These are phyloP conservation scores for Neophaeococcomyces mojaviensis DNA, from an alignment of 2,329 filamentous ascomycete genomes.

Conservation along the genomic window DNA sequence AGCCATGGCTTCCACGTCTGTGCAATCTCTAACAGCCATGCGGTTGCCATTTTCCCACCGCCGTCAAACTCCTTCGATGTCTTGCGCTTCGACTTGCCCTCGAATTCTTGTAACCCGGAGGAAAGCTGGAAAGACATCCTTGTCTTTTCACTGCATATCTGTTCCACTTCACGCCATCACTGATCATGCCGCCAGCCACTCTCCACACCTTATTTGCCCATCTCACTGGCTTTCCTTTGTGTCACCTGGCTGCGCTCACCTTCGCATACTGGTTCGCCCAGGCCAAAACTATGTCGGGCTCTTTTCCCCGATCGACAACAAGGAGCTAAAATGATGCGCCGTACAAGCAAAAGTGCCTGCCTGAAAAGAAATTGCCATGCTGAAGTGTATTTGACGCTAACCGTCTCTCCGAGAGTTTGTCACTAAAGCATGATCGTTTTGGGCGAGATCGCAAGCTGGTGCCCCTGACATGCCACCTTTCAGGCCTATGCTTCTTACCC, in stretches of 20 bases:
- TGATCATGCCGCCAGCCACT: not conserved
- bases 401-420: not conserved
- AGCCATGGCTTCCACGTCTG: not conserved
- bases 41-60: slow-evolving; percentile 1
- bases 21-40: slow-evolving; percentile 5
- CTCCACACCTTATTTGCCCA: slow-evolving; percentile 4
- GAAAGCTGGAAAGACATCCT: not conserved
- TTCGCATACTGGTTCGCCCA: not conserved
- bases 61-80: no score
- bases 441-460: not conserved
- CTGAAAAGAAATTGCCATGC: slow-evolving; percentile 4
- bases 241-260: not conserved
- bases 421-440: not conserved
- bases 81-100: not conserved
- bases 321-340: slow-evolving; percentile 7
- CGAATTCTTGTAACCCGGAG: not conserved
- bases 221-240: not conserved
- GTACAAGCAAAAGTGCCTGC: slow-evolving; percentile 2
- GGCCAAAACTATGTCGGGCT: not conserved
- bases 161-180: not conserved
- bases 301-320: not conserved
- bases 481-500: not conserved
- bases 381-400: slow-evolving; percentile 5
- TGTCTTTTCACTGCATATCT: not conserved
- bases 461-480: slow-evolving; percentile 2